phyloP scores from a whole-genome alignment of 805 yeast genomes.

The Starmerella floris region DNA sequence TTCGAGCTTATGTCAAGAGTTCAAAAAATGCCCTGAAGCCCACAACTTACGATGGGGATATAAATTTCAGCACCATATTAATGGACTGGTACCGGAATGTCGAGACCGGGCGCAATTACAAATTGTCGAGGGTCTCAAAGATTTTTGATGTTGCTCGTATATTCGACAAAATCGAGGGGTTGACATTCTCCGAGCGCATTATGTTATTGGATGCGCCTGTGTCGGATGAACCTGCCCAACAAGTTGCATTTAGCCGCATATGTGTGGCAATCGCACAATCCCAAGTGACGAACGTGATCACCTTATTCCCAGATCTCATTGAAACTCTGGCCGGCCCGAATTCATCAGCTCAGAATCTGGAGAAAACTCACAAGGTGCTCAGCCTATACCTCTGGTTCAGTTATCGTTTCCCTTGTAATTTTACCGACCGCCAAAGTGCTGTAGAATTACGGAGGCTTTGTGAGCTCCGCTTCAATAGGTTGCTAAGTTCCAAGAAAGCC shows the following conservation, averaged over 20 bases:
- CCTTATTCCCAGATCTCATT: slow-evolving; percentile 28
- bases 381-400: slow-evolving; percentile 72
- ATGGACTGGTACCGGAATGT: neutral
- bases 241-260: slow-evolving; percentile 35
- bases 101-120: slow-evolving; percentile 5
- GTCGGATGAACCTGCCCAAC: slow-evolving; percentile 27
- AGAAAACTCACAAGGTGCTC: slow-evolving; percentile 53
- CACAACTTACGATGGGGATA: slow-evolving; percentile 21
- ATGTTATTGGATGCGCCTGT: slow-evolving; percentile 52
- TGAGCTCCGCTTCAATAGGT: slow-evolving; percentile 47
- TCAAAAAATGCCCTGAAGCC: slow-evolving; percentile 44
- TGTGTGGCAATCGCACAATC: slow-evolving; percentile 44
- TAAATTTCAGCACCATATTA: slow-evolving; percentile 9
- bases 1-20: slow-evolving; percentile 68
- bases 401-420: slow-evolving; percentile 71
- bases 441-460: slow-evolving; percentile 52
- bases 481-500: slow-evolving; percentile 4
- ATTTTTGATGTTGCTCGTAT: slow-evolving; percentile 30
- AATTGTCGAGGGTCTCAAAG: slow-evolving; percentile 3
- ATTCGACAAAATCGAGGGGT: slow-evolving; percentile 32
- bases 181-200: slow-evolving; percentile 46
- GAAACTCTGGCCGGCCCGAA: neutral
- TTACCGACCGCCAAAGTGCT: slow-evolving; percentile 67
- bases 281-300: slow-evolving; percentile 42
- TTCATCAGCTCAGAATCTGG: slow-evolving; percentile 30